Evolutionary conservation across 2,329 filamentous ascomycete genomes (phyloP), one percentile per base, ranked within the genome.

Genomic region (Aureobasidium leucospermi): DNA sequence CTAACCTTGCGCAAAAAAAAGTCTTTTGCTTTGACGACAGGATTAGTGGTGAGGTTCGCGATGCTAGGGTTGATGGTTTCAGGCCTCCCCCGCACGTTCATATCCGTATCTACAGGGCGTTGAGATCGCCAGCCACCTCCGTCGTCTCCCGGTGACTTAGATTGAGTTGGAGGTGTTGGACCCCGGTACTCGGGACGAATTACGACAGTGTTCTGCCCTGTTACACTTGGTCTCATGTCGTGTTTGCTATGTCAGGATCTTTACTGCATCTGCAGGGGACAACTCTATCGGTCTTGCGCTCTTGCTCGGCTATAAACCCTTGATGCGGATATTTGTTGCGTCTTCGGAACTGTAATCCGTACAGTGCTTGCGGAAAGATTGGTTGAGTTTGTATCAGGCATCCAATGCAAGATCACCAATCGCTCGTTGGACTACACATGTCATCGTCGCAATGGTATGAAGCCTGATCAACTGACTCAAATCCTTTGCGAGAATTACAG

Each of bases 51-150:
- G 2, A 36, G 8, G 13, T 36, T 9, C 34, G 34, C 8, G 4
- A n/a, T 13, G 32, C 10, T 4, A 53, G 15, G 9, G 6, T 19
- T 53, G 15, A 23, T 23, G 8, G 36, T 42, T 53, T 53, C 38
- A 53, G 49, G 49, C 49, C 49, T 53, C 49, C 49, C 34, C 49
- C 16, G 48, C 31, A 31, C 34, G 39, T 56, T 45, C 41, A 23
- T 6, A 42, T 16, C 3, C 13, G 23, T 23, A 42, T 15, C 6
- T 15, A 16, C 42, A 9, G 42, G 42, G 3, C 8, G 9, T 45
- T n/a, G 8, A 6, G 42, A 45, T 45, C 42, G 7, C 8, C n/a
- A 23, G 42, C 15, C 38, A 41, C 15, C 15, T 41, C 15, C 38
- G 19, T 23, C 19, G 42, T 45, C 13, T 45, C 42, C 19, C 13